phyloP scores from a whole-genome alignment of 1,284 basidiomycete species.

The Ustilago esculenta region DNA sequence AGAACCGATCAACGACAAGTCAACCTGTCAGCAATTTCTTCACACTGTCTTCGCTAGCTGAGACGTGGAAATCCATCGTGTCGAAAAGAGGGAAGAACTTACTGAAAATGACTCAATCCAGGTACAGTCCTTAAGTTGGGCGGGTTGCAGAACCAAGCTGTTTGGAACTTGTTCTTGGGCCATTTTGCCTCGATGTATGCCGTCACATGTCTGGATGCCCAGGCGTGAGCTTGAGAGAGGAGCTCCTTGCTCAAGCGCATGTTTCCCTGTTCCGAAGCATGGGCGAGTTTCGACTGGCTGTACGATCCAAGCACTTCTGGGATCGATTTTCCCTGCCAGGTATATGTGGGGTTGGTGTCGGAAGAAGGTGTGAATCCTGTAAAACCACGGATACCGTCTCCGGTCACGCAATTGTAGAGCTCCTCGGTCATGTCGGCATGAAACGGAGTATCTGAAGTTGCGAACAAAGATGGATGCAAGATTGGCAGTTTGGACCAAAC shows the following conservation, averaged over 20 bases:
- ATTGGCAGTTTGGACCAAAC: constrained; percentile 54
- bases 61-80: too few relatives aligned
- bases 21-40: too few relatives aligned
- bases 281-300: constrained; percentile 19
- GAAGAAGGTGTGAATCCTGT: constrained; percentile 27
- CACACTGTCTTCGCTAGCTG: too few relatives aligned
- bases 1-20: too few relatives aligned
- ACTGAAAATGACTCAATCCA: constrained; percentile 52
- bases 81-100: constrained; percentile 2
- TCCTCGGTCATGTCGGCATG: constrained; percentile 4
- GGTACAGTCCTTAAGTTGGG: constrained; percentile 46
- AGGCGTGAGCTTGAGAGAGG: constrained; percentile 31
- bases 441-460: constrained; percentile 29
- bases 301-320: constrained; percentile 12
- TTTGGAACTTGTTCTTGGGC: constrained; percentile 28
- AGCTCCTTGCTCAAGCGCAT: neutral
- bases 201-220: constrained; percentile 34
- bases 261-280: too few relatives aligned
- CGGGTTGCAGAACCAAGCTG: constrained; percentile 56
- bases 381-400: constrained; percentile 55
- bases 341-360: constrained; percentile 4
- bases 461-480: constrained; percentile 36
- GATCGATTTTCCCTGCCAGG: neutral
- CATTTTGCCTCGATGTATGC: constrained; percentile 33
- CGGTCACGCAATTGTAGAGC: constrained; percentile 44